Percentiles rank a stretch among this genome's conserved stretches.
Conservation (phyloP, 2,329 filamentous ascomycete species). For the Knoxdaviesia capensis region DNA sequence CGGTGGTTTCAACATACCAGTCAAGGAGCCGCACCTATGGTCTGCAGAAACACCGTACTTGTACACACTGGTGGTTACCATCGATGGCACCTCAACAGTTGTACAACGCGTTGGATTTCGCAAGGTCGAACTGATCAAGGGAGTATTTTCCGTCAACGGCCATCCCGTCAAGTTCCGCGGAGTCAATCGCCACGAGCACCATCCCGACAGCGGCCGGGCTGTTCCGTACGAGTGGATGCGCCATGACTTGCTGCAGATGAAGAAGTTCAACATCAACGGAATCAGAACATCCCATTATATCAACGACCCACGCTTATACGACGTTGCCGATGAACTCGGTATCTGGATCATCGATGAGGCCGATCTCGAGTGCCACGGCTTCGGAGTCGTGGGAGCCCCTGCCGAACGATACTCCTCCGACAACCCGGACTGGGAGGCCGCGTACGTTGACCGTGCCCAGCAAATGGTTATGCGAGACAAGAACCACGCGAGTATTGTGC, state of each 20-base stretch:
- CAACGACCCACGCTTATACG: constrained; percentile 38
- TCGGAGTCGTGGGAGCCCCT: constrained; percentile 11
- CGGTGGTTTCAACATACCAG: constrained; percentile 13
- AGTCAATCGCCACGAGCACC: constrained; percentile 52
- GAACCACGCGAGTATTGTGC: constrained; percentile 43
- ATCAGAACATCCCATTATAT: constrained; percentile 49
- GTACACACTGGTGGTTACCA: constrained; percentile 26
- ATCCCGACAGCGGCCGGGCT: constrained; percentile 38
- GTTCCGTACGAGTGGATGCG: constrained; percentile 41
- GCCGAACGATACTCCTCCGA: constrained; percentile 32
- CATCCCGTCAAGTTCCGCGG: constrained; percentile 43
- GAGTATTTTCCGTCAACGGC: constrained; percentile 45
- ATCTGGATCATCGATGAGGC: constrained; percentile 42
- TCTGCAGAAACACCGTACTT: constrained; percentile 47
- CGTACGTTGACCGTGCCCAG: constrained; percentile 45
- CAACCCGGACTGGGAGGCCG: constrained; percentile 38
- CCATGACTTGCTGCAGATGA: constrained; percentile 44
- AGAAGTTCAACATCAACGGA: constrained; percentile 48
- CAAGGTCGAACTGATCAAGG: constrained; percentile 36
- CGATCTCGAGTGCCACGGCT: constrained; percentile 33
- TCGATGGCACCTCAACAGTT: constrained; percentile 14
- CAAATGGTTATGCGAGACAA: constrained; percentile 41
- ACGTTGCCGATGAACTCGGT: constrained; percentile 41
- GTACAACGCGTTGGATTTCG: constrained; percentile 43
- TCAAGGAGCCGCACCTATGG: constrained; percentile 39